phyloP scores from a whole-genome alignment of 1,284 basidiomycete species.

The Puccinia novopanici region DNA sequence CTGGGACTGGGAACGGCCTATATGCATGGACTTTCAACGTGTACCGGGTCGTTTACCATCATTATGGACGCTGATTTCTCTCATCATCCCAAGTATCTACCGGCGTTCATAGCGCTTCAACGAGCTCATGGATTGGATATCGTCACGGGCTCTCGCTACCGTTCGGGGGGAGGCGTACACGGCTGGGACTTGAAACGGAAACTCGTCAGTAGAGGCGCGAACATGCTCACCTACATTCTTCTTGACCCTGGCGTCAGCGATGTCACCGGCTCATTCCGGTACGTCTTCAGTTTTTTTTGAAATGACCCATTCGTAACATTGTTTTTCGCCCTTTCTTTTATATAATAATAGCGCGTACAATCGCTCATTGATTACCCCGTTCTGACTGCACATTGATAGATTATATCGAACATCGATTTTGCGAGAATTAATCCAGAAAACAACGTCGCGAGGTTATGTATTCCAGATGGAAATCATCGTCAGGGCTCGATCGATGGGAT shows the following conservation, averaged over 20 bases:
- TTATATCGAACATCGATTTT: constrained; percentile 76
- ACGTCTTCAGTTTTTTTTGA: constrained; percentile 55
- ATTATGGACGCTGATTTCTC: constrained; percentile 97
- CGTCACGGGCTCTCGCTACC: constrained; percentile 87
- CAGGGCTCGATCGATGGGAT: constrained; percentile 76
- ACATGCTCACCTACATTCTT: constrained; percentile 75
- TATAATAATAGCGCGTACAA: too few relatives aligned
- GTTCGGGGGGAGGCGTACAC: constrained; percentile 74
- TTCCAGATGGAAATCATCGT: constrained; percentile 99
- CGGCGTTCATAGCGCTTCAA: constrained; percentile 63
- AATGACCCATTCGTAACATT: background rate
- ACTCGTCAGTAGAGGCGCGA: constrained; percentile 76
- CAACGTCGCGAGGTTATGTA: constrained; percentile 83
- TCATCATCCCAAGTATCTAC: constrained; percentile 65
- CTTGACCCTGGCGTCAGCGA: constrained; percentile 81
- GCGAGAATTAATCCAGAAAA: constrained; percentile 76
- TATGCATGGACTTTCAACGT: constrained; percentile 83
- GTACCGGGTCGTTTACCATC: constrained; percentile 87
- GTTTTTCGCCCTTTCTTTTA: too few relatives aligned
- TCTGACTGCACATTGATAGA: constrained; percentile 62
- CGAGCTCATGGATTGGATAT: constrained; percentile 79
- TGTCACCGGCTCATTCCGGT: constrained; percentile 83
- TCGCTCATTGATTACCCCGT: too few relatives aligned
- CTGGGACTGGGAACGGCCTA: constrained; percentile 72
- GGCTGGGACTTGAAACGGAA: constrained; percentile 88